Conservation (phyloP, 768 basidiomycete genomes). For the Stropharia rugosoannulata region DNA sequence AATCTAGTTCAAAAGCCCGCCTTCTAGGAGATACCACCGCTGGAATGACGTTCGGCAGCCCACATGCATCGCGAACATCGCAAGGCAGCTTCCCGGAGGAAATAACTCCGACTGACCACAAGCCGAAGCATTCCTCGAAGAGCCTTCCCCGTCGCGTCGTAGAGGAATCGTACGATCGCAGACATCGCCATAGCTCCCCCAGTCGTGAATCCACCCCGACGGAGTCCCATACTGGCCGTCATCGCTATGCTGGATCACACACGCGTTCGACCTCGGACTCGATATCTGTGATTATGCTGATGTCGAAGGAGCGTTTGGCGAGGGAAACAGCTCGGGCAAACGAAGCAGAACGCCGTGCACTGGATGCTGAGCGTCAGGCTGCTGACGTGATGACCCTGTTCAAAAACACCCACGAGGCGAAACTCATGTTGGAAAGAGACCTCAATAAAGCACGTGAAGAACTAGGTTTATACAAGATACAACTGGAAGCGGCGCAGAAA, state of each 20-base stretch:
- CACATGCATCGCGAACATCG: not conserved
- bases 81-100: not conserved
- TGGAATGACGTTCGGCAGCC: not conserved
- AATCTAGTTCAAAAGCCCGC: not conserved
- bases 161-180: not conserved
- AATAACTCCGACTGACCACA: not conserved
- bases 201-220: slow-evolving; percentile 12
- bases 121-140: not conserved
- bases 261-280: slow-evolving; percentile 17
- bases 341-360: slow-evolving; percentile 36
- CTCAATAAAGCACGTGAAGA: slow-evolving; percentile 41
- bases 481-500: slow-evolving; percentile 57
- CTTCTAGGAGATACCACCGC: not conserved
- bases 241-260: slow-evolving; percentile 2
- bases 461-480: slow-evolving; percentile 53
- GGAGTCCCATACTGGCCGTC: slow-evolving; percentile 15
- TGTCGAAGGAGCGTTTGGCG: slow-evolving; percentile 24
- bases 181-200: not conserved
- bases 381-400: slow-evolving; percentile 31
- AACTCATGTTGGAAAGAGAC: slow-evolving; percentile 27
- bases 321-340: slow-evolving; percentile 39
- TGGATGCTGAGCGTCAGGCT: slow-evolving; percentile 33
- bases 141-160: slow-evolving; percentile 5
- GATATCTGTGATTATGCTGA: slow-evolving; percentile 17
- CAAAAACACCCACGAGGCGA: slow-evolving; percentile 29